Conservation (phyloP, 768 basidiomycete species). For the Hydnum rufescens region DNA sequence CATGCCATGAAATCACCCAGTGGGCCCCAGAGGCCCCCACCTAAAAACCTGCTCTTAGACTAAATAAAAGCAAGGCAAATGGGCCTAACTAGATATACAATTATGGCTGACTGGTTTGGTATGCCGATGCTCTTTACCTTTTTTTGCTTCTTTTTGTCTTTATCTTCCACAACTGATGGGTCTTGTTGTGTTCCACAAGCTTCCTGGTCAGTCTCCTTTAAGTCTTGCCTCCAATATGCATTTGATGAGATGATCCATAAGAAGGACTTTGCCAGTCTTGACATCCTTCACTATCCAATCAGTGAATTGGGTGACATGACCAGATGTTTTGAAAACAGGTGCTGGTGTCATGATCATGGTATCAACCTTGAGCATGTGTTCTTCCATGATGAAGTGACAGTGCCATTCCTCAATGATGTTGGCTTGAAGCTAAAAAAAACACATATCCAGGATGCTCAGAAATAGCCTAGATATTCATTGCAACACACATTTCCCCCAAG, state of each 20-base stretch:
- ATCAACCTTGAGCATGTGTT: slow-evolving; percentile 95
- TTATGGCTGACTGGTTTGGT: too few relatives aligned
- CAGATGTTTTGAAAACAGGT: slow-evolving; percentile 86
- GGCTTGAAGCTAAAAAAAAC: too few relatives aligned
- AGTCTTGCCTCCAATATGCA: slow-evolving; percentile 77
- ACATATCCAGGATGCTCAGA: too few relatives aligned
- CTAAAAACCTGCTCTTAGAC: too few relatives aligned
- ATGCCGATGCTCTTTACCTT: slow-evolving; percentile 45
- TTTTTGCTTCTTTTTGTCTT: slow-evolving; percentile 51
- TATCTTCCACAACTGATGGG: slow-evolving; percentile 30
- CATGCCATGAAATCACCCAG: too few relatives aligned
- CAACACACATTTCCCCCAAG: too few relatives aligned
- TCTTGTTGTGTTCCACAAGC: slow-evolving; percentile 55
- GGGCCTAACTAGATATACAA: too few relatives aligned
- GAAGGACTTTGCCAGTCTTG: slow-evolving; percentile 88
- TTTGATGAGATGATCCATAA: slow-evolving; percentile 92
- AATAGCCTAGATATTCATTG: too few relatives aligned
- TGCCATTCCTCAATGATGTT: slow-evolving; percentile 96
- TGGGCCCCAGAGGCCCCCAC: too few relatives aligned
- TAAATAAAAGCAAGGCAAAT: too few relatives aligned
- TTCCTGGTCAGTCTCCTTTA: slow-evolving; percentile 81
- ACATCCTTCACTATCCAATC: slow-evolving; percentile 99
- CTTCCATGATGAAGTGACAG: slow-evolving; percentile 94
- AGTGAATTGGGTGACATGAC: slow-evolving; percentile 93
- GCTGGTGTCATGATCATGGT: slow-evolving; percentile 95